Evolutionary conservation across 1,284 basidiomycete genomes (phyloP).

Genomic region (Rhodofomes roseus): DNA sequence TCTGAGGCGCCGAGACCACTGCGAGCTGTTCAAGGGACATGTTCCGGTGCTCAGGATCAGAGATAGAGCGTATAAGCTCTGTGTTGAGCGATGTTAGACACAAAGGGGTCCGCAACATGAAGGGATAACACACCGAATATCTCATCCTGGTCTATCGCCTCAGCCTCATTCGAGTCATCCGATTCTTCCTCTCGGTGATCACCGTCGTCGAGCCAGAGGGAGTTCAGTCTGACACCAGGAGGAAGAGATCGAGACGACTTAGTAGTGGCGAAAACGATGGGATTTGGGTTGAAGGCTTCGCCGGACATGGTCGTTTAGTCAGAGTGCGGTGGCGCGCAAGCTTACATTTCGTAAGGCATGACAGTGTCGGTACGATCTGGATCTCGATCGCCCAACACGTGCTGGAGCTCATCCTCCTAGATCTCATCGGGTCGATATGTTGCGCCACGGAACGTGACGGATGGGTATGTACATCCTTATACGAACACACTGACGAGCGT

Average conservation of each 20-base stretch:
- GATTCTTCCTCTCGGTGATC: conserved; percentile 25
- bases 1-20: conserved; percentile 90
- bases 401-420: background rate
- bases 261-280: conserved; percentile 29
- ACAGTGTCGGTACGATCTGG: background rate
- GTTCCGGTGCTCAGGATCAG: conserved; percentile 96
- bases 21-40: conserved; percentile 94
- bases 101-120: background rate
- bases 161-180: conserved; percentile 27
- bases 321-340: background rate
- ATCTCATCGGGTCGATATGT: background rate
- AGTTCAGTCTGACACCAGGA: conserved; percentile 22
- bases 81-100: background rate
- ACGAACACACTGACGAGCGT: too few species aligned
- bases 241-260: conserved; percentile 20
- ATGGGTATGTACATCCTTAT: too few species aligned
- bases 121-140: conserved; percentile 42
- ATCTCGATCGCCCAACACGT: background rate
- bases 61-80: conserved; percentile 92
- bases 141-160: conserved; percentile 51
- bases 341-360: background rate
- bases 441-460: too few species aligned
- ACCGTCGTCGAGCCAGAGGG: conserved; percentile 32
- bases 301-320: conserved; percentile 24
- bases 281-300: conserved; percentile 36